Evolutionary conservation across 331 rosid species (phyloP), one percentile per base, ranked within the genome.

Genomic region (Rosa hybrid): DNA sequence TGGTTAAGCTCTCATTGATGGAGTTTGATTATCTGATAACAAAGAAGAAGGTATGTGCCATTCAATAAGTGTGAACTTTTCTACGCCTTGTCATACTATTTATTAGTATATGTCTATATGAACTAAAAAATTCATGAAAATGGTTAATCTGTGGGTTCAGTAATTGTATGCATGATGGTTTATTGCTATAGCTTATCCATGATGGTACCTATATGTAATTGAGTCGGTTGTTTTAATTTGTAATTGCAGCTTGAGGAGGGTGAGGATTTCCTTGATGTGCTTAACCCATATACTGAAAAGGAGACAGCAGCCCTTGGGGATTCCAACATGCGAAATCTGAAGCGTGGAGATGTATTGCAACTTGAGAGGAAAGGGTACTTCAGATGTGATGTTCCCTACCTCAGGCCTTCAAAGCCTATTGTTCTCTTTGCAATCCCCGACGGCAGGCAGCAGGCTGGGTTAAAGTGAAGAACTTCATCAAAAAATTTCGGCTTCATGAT

Each of bases 351-450:
- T 8, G 1, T 90, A 54, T 81, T 96, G 92, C 99, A 93, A 86
- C 91, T 93, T 70, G 99, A 96, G 90, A 87, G 99, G 82, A 93
- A 93, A 79, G 98, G 99, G 17, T 96, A 93, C 73, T 93, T 91
- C 89, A 88, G 90, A 86, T 91, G 99, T 68, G 99, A 93, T 83
- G 94, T 77, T 62, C 96, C 98, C 60, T 91, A 87, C 74, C 6
- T 90, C 68, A 81, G 88, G 68, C 86, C 94, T 34, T 91, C 97
- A 23, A 92, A 91, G 79, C 97, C 97, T 4, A 49, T 87, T 1
- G 89, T 89, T 62, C 86, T 89, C 12, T 80, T 69, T 46, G 86
- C 89, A 18, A 85, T 89, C 76, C 91, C 92, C 11, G 92, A 89
- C 49, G 92, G 92, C 71, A 80, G 89, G 76, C 90, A 80, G 53